phyloP scores from a whole-genome alignment of 1,284 basidiomycete species.

The Cutaneotrichosporon mucoides region DNA sequence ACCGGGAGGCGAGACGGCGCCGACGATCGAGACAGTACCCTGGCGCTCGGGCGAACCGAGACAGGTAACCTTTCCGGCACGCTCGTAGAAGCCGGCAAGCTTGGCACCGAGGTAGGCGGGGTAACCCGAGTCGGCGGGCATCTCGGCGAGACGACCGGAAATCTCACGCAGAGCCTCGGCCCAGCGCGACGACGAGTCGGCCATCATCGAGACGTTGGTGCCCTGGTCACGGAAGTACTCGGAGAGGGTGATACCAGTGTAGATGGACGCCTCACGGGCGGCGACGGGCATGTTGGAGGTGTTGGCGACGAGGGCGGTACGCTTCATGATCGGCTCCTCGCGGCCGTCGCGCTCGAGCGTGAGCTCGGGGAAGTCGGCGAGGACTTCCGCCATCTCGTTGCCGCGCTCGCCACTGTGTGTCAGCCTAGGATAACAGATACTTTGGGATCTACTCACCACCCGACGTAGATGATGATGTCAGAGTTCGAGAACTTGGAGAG shows the following conservation, averaged over 20 bases:
- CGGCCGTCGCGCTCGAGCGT: slow-evolving; percentile 84
- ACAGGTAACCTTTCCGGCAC: slow-evolving; percentile 94
- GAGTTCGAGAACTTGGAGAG: slow-evolving; percentile 99
- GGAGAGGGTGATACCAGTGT: slow-evolving; percentile 98
- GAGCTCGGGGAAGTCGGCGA: slow-evolving; percentile 94
- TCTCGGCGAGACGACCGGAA: slow-evolving; percentile 97
- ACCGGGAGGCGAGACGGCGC: slow-evolving; percentile 96
- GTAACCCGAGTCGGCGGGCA: slow-evolving; percentile 99
- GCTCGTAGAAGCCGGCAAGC: slow-evolving; percentile 96
- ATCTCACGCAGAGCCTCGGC: slow-evolving; percentile 99
- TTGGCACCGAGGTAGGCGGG: slow-evolving; percentile 96
- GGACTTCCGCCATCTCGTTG: slow-evolving; percentile 88
- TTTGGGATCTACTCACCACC: slow-evolving; percentile 79
- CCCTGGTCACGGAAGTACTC: slow-evolving; percentile 99
- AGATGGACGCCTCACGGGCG: slow-evolving; percentile 98
- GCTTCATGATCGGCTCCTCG: slow-evolving; percentile 99
- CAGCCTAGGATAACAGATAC: too few relatives aligned
- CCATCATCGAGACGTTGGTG: slow-evolving; percentile 99
- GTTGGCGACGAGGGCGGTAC: slow-evolving; percentile 97
- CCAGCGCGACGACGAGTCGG: slow-evolving; percentile 99
- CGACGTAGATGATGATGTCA: slow-evolving; percentile 99
- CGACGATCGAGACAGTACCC: slow-evolving; percentile 96
- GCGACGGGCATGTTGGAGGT: slow-evolving; percentile 99
- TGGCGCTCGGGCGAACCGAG: slow-evolving; percentile 82
- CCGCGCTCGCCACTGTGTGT: slow-evolving; percentile 18